phyloP scores from a whole-genome alignment of 306 rosid genomes.

The Cotoneaster glaucophyllus region DNA sequence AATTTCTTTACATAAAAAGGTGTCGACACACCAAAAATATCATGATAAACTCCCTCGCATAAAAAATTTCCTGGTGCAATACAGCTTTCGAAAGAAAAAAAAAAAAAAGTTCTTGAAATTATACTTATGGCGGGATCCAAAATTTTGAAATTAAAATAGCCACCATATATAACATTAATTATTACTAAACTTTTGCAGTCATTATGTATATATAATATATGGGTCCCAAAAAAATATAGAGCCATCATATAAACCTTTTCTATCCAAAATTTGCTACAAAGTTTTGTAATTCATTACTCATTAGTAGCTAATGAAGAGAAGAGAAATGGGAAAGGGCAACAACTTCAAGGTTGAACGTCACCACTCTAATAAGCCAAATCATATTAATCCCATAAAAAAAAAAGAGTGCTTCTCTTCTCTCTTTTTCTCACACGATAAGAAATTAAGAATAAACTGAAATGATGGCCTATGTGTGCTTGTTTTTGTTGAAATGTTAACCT shows the following conservation, averaged over 20 bases:
- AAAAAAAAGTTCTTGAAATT: too few species aligned
- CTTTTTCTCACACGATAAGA: neutral
- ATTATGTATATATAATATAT: neutral
- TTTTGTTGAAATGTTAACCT: neutral
- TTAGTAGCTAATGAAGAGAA: constrained; percentile 1
- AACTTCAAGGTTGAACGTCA: neutral
- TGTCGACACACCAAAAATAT: too few species aligned
- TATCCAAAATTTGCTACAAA: neutral
- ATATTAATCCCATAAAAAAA: neutral
- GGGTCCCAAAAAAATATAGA: neutral
- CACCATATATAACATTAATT: neutral
- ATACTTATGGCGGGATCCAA: neutral
- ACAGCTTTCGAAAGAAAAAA: too few species aligned
- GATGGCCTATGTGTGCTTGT: constrained; percentile 16
- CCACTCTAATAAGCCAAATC: neutral
- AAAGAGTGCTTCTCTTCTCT: neutral
- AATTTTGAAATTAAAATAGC: neutral
- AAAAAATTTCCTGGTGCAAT: too few species aligned
- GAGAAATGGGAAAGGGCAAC: neutral
- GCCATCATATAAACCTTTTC: neutral
- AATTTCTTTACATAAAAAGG: too few species aligned
- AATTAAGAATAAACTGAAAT: neutral
- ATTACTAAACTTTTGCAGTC: neutral
- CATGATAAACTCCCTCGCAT: too few species aligned
- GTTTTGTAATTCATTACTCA: neutral